Evolutionary conservation across 805 yeast genomes (phyloP).

Genomic region (Saccharomycopsis sp.): DNA sequence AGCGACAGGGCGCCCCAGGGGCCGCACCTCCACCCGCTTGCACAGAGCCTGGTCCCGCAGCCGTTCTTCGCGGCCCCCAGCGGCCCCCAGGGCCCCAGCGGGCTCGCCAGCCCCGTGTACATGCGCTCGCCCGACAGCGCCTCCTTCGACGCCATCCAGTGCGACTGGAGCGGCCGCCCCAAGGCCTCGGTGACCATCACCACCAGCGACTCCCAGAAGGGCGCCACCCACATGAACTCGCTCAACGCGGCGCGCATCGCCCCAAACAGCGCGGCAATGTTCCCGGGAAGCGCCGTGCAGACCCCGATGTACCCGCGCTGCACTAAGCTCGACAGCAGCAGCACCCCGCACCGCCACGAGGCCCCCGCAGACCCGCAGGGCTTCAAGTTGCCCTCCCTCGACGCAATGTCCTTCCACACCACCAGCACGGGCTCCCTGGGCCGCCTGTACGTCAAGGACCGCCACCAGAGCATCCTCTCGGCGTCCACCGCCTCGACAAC

Average conservation of each 20-base stretch:
- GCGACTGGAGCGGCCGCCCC: conserved; percentile 7
- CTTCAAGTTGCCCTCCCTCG: conserved; percentile 8
- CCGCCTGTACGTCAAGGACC: conserved; percentile 4
- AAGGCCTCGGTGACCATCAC: neutral
- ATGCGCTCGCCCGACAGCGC: conserved; percentile 3
- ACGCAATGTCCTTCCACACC: conserved; percentile 3
- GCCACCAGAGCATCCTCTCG: conserved; percentile 17
- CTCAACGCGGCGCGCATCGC: neutral
- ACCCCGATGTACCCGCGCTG: conserved; percentile 12
- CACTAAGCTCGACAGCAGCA: conserved; percentile 7
- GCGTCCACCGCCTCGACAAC: conserved; percentile 10
- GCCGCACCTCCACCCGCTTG: conserved; percentile 1
- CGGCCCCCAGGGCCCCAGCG: neutral
- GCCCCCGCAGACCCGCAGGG: neutral
- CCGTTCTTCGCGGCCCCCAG: neutral
- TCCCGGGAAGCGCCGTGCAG: neutral
- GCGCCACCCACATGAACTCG: neutral
- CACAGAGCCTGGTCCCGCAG: conserved; percentile 1
- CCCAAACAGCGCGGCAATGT: neutral
- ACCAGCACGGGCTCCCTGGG: neutral
- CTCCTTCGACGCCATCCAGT: conserved; percentile 7
- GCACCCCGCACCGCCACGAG: neutral
- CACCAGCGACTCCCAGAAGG: neutral
- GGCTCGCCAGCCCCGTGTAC: conserved; percentile 1
- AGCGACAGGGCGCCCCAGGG: too few relatives aligned